Percentiles rank a stretch among this genome's conserved stretches.
Evolutionary conservation across 164 flowering plant species (phyloP).

Genomic region (Umbilicus rupestris): DNA sequence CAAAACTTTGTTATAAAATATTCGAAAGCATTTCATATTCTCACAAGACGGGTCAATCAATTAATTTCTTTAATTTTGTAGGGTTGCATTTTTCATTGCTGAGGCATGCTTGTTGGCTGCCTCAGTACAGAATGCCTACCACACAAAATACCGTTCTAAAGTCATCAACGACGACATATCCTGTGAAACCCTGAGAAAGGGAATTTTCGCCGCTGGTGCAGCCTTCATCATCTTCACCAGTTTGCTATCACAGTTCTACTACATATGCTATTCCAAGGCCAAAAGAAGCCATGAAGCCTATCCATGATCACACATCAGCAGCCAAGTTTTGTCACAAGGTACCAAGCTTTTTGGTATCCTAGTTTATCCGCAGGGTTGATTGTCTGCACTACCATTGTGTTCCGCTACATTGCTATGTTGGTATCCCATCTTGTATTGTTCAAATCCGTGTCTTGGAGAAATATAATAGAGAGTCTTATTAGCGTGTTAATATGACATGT

Average conservation of each 20-base stretch:
- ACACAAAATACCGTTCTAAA: conserved; percentile 45
- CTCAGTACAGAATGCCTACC: conserved; percentile 76
- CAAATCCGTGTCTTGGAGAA: too few relatives aligned
- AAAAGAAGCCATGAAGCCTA: neutral
- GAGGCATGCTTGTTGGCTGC: conserved; percentile 80
- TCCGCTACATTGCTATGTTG: too few relatives aligned
- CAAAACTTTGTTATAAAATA: neutral
- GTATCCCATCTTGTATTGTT: too few relatives aligned
- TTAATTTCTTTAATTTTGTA: conserved; percentile 12
- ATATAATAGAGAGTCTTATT: too few relatives aligned
- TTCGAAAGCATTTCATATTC: neutral
- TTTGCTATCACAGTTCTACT: conserved; percentile 16
- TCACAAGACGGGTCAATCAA: neutral
- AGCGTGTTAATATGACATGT: too few relatives aligned
- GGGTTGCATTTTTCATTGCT: conserved; percentile 23
- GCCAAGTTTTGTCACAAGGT: too few relatives aligned
- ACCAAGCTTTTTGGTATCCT: too few relatives aligned
- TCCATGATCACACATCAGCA: conserved; percentile 8
- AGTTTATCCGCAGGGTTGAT: too few relatives aligned
- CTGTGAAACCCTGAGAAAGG: conserved; percentile 10
- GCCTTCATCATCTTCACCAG: conserved; percentile 15
- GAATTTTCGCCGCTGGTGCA: conserved; percentile 11
- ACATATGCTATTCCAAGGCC: conserved; percentile 15
- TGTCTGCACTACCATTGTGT: too few relatives aligned
- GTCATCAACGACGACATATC: neutral